Evolutionary conservation across 2,329 filamentous ascomycete genomes (phyloP).

Genomic region (Pseudonectria foliicola): DNA sequence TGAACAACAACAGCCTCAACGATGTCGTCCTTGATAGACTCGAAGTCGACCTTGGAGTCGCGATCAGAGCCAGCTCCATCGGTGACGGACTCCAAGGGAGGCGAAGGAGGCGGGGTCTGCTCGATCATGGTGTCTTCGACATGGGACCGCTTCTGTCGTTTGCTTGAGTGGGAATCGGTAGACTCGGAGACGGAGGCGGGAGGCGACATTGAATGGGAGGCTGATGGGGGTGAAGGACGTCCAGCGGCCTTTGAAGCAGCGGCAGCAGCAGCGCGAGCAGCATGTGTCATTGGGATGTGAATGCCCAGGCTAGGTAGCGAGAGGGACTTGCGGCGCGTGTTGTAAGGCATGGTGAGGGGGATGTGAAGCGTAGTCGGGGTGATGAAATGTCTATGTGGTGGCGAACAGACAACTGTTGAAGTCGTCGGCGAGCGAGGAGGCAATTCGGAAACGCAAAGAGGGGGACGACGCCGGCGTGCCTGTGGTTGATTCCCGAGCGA

Average conservation of each 20-base stretch:
- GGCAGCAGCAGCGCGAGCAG: conserved; percentile 47
- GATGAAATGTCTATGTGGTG: conserved; percentile 8
- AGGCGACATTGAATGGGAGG: conserved; percentile 25
- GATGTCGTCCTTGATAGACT: conserved; percentile 88
- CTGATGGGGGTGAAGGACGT: conserved; percentile 22
- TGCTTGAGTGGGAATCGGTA: conserved; percentile 39
- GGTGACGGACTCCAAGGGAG: conserved; percentile 22
- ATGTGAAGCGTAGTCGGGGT: conserved; percentile 5
- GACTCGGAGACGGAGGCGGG: conserved; percentile 23
- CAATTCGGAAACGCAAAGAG: no score
- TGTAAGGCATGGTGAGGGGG: conserved; percentile 68
- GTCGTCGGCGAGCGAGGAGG: no score
- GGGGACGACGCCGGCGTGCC: no score
- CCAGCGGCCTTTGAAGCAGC: conserved; percentile 36
- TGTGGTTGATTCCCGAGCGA: no score
- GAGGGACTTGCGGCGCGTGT: conserved; percentile 92
- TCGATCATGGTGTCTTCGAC: conserved; percentile 71
- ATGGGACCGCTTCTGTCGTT: conserved; percentile 76
- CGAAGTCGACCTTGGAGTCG: conserved; percentile 49
- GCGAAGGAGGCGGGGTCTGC: conserved; percentile 58
- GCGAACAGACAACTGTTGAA: neutral
- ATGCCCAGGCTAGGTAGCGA: conserved; percentile 91
- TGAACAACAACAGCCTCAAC: conserved; percentile 85
- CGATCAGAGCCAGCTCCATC: conserved; percentile 20
- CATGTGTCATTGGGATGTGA: conserved; percentile 65